Base-by-base conservation (phyloP, 495 filamentous ascomycete genomes). In the Trichoderma orchidacearum region DNA sequence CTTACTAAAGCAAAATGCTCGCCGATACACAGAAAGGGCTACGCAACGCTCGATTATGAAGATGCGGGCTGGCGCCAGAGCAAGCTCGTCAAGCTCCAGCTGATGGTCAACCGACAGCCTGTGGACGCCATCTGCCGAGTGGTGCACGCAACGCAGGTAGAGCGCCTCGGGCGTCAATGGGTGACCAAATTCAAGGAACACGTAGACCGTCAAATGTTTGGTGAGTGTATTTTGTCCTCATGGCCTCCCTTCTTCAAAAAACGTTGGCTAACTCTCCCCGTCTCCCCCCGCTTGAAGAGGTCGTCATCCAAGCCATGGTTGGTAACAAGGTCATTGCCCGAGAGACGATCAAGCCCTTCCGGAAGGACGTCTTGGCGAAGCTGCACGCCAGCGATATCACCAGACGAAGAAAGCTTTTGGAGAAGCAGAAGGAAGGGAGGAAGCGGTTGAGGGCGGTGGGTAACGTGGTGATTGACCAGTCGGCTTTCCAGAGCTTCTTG, bases 161-260 rank as follows among this genome's bases (percentile, higher is more conserved):
- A 86, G 9, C 75, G 86, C 25, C 71, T 93, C 12, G 93, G 90
- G 21, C 76, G 85, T 57, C 73, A 82, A 59, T 98, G 93, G 93
- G 93, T 97, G 11, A 83, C 79, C 18, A 97, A 95, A 70, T 97
- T 98, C 75, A 97, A 96, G 67, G 83, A 95, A 70, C 91, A 96
- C 64, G 93, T 98, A 3, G 86, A 95, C 58, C 75, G 93, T 30
- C 94, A 98, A 72, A 86, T 96, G 75, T 98, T 95, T 66, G 68
- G 67, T 70, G 52, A 0, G 66, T 63, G 27, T 36, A 18, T 25
- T 23, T 34, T 36, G 2, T 35, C 4, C 6, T 5, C 25, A 5
- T 18, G 29, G 17, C 48, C 41, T 34, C 18, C n/a, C 31, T 28
- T 11, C 0, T 38, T 53, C 18, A 8, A 30, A 41, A 2, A 18